Conservation (phyloP, 306 rosid species). For the Rosa rugosa region DNA sequence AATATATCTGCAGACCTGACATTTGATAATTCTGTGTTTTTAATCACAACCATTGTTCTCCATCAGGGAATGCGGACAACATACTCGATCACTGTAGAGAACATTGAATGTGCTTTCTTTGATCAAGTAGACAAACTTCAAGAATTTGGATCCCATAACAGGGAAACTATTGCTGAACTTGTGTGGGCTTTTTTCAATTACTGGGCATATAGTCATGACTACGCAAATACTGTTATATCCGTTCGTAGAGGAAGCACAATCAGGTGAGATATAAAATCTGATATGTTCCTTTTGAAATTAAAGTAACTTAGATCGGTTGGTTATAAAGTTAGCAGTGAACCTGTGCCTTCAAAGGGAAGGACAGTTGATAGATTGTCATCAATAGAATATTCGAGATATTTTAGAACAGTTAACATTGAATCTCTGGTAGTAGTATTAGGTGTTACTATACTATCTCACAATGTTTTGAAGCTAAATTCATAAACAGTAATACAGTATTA, state of each 20-base stretch:
- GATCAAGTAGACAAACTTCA: conserved; percentile 70
- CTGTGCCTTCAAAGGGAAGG: neutral
- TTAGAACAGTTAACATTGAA: neutral
- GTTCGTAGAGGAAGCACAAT: conserved; percentile 77
- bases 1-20: neutral
- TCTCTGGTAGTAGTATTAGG: neutral
- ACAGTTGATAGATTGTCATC: neutral
- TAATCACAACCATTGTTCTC: conserved; percentile 10
- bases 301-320: neutral
- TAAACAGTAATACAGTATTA: too few relatives aligned
- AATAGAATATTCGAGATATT: neutral
- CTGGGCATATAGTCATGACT: conserved; percentile 97
- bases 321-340: neutral
- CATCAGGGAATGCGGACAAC: conserved; percentile 70
- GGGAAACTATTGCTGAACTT: conserved; percentile 72
- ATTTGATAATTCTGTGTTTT: neutral
- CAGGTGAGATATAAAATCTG: conserved; percentile 50
- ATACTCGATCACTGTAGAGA: conserved; percentile 61
- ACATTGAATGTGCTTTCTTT: conserved; percentile 69
- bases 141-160: conserved; percentile 65
- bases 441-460: neutral
- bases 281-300: neutral
- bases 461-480: neutral
- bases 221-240: conserved; percentile 75
- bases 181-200: conserved; percentile 94